These are phyloP conservation scores for Aegilops sharonensis DNA, from an alignment of 176 grass and related monocot species.

Conservation along the genomic window DNA sequence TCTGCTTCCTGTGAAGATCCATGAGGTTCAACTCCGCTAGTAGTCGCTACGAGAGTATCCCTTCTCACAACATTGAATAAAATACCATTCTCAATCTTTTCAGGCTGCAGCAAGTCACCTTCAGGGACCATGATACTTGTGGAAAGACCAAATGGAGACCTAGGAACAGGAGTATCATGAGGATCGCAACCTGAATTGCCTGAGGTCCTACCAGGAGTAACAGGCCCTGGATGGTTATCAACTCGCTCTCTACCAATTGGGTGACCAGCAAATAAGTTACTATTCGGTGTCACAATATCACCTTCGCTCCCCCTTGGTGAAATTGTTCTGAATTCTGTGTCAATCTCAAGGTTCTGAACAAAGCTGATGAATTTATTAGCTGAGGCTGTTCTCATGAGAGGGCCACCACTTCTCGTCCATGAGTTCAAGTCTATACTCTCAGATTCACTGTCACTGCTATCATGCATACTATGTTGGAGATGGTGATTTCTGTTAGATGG, in stretches of 20 bases:
- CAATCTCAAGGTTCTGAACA: conserved; percentile 89
- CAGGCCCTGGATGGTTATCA: conserved; percentile 7
- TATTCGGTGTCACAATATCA: conserved; percentile 31
- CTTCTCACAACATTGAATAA: conserved; percentile 93
- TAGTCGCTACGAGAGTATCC: conserved; percentile 45
- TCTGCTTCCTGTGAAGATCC: conserved; percentile 48
- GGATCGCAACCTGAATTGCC: conserved; percentile 50
- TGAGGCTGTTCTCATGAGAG: conserved; percentile 92
- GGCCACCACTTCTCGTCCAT: conserved; percentile 90
- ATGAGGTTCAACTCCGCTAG: conserved; percentile 34
- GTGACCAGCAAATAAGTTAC: conserved; percentile 40
- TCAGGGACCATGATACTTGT: conserved; percentile 76
- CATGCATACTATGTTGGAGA: conserved; percentile 44
- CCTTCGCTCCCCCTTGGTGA: conserved; percentile 39
- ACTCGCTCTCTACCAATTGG: conserved; percentile 31
- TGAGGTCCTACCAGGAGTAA: conserved; percentile 46
- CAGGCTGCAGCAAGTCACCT: conserved; percentile 89
- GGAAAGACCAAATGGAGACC: conserved; percentile 40
- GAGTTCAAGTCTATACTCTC: conserved; percentile 79
- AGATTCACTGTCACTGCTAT: conserved; percentile 91
- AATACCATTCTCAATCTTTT: conserved; percentile 85
- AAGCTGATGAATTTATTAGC: conserved; percentile 83
- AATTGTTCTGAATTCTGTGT: conserved; percentile 50
- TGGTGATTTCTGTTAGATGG: conserved; percentile 40
- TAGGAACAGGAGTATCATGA: conserved; percentile 29